Evolutionary conservation across 2,329 filamentous ascomycete species (phyloP), one percentile per base, ranked within the genome.

Genomic region (Pseudocercospora pini-densiflorae): DNA sequence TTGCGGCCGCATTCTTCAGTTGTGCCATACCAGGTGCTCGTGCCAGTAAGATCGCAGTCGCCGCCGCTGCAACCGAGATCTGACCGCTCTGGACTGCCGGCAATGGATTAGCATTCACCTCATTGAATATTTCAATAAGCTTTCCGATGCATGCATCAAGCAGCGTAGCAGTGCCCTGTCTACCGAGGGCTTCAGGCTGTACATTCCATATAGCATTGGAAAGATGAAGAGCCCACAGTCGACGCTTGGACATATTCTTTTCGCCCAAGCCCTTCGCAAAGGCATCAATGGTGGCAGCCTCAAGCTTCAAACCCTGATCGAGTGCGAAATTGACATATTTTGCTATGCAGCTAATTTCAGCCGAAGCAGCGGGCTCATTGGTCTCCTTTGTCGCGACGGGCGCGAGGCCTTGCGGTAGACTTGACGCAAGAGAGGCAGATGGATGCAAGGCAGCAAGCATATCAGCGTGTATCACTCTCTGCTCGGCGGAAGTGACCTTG

Each of bases 401-500:
- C 6, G 90, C 87, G 65, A 98, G 84, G 6, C 87, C 88, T 59
- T 84, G 81, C 1, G 88, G 85, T 31, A 94, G 84, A 71, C 91
- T 91, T 64, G 86, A 84, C 0, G 92, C 90, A 45, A 91, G 84
- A 2, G 85, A 79, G 10, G 83, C 78, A 1, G 88, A 90, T 51
- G 87, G 81, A 0, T 88, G 85, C 31, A 94, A 79, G 6, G 85
- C 83, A 59, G 87, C 83, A 2, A 99, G 84, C 84, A 97, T 92
- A 75, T 95, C 91, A 4, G 92, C 90, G 79, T 97, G 89, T 2
- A 94, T 82, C 3, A 91, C 86, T 74, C 93, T 90, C 73, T 98
- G 93, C 66, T 99, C 95, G 16, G 92, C 89, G 61, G 90, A 90
- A 3, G 93, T 86, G 21, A 97, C 84, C 77, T 98, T 99, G 61